Percentiles rank a stretch among this genome's conserved stretches.
Evolutionary conservation across 2,329 filamentous ascomycete species (phyloP).

Genomic region (Tolypocladium nubicola): DNA sequence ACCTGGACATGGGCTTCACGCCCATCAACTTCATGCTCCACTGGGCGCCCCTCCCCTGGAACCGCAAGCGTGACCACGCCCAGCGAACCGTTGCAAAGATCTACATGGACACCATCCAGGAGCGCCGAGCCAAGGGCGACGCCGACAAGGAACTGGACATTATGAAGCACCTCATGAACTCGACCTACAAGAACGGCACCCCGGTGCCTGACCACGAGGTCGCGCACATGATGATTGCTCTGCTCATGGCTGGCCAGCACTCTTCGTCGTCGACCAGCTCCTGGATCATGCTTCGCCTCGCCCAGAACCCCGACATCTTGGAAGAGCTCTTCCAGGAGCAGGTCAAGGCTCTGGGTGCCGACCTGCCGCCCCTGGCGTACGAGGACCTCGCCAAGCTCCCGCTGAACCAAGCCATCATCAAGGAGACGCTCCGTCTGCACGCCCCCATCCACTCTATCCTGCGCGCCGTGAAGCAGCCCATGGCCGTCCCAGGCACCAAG

Average conservation of each 20-base stretch:
- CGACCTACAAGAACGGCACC: constrained; percentile 72
- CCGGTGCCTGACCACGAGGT: constrained; percentile 74
- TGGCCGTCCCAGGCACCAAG: constrained; percentile 72
- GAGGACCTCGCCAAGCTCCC: constrained; percentile 71
- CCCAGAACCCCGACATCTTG: constrained; percentile 63
- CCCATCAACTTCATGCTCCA: constrained; percentile 85
- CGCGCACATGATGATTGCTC: constrained; percentile 87
- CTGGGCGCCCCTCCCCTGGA: constrained; percentile 83
- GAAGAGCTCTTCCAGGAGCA: constrained; percentile 83
- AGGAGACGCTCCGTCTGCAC: constrained; percentile 84
- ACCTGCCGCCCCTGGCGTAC: constrained; percentile 65
- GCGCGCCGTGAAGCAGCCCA: constrained; percentile 81
- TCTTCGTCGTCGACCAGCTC: constrained; percentile 75
- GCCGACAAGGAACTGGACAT: constrained; percentile 57
- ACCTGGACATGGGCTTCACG: constrained; percentile 82
- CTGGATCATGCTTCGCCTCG: constrained; percentile 77
- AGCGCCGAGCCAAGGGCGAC: constrained; percentile 46
- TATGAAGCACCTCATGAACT: constrained; percentile 84
- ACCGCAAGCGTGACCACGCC: constrained; percentile 68
- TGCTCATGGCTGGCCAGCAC: constrained; percentile 88
- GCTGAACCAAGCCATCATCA: constrained; percentile 75
- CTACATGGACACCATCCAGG: constrained; percentile 73
- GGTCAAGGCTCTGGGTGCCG: constrained; percentile 57
- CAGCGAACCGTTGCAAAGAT: constrained; percentile 71
- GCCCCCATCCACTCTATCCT: constrained; percentile 93